Base-by-base conservation (phyloP, 768 basidiomycete species). In the Mycena amicta region DNA sequence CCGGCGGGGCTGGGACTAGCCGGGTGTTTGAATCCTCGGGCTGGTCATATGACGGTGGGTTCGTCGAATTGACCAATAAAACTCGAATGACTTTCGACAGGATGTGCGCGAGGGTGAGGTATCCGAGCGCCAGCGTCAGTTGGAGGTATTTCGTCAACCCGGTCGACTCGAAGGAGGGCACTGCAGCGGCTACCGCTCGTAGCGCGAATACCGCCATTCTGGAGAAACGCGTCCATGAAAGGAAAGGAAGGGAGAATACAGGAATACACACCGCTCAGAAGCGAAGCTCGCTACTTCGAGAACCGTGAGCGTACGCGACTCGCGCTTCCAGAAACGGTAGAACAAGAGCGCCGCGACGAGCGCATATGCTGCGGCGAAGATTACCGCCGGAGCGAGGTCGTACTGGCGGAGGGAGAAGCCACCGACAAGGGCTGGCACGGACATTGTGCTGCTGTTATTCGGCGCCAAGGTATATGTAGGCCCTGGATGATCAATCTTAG, bases 121-220 rank as follows among this genome's bases (percentile, higher is more conserved):
- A 71, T 4, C 70, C 69, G 59, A 71, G 60, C 25, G 60, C 67
- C 1, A 68, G 62, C 1, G 66, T 69, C 23, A 57, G 59, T 51
- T 71, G 70, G 53, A 70, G 54, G 59, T 73, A 73, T 40, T 67
- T 64, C 50, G 67, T 66, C 31, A 72, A 53, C 3, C 69, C 71
- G 15, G 60, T 45, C 3, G 60, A 56, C 53, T 63, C 67, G 1
- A 50, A 62, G 16, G 57, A 57, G 3, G 62, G 57, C n/a, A 31
- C 45, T 13, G 53, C 47, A 31, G 68, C 50, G 12, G 60, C 52
- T 5, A 47, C 58, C 15, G 70, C 65, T 29, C 70, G 67, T 23
- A 71, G 60, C 13, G 60, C 61, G 55, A 68, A 70, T 3, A 66
- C 5, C 16, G 68, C 56, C 5, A 54, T 46, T 50, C 70, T 71